Base-by-base conservation (phyloP, 441 rosid genomes). In the Populus hybrid region DNA sequence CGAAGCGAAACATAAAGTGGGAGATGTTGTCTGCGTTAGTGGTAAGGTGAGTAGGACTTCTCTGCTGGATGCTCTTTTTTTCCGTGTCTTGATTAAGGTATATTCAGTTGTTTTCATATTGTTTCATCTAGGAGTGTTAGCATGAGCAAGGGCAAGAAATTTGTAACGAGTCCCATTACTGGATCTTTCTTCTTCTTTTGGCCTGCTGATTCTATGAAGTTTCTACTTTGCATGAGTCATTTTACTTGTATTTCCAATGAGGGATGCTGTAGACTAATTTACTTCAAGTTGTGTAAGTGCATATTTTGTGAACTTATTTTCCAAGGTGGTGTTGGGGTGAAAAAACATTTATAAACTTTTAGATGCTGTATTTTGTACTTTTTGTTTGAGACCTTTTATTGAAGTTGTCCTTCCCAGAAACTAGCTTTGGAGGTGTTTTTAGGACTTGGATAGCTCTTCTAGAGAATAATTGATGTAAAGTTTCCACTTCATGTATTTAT, bases 21-120 rank as follows among this genome's bases (percentile, higher is more conserved):
- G 99, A 75, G 95, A 93, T 73, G 80, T 87, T 83, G 99, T 89
- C 69, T 97, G 99, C 70, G 89, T 94, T 71, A 90, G 95, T 80
- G 98, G 98, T 76, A 94, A 94, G 93, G 98, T 91, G 78, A 79
- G 87, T 81, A 70, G 66, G 36, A 77, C 78, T 45, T 81, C 28
- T 72, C 70, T 71, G 1, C 67, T 70, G 33, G 12, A 66, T 80
- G 42, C 35, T 33, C 69, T 63, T 14, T 74, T 50, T 75, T 81
- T 50, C 68, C 73, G 42, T 76, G 69, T 26, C 78, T 74, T 74
- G 42, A 67, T 80, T 4, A 31, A 67, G 65, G 20, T n/a, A 23
- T 74, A 20, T 36, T 59, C 68, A 26, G 35, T 26, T 74, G 31
- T 65, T 7, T 1, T 26, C 59, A 35, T 65, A 23, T 68, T 56